A percentile compares a stretch with the other conserved stretches of the same genome.
phyloP scores from a whole-genome alignment of 2,329 filamentous ascomycete genomes.

The Hirsutella thompsonii region DNA sequence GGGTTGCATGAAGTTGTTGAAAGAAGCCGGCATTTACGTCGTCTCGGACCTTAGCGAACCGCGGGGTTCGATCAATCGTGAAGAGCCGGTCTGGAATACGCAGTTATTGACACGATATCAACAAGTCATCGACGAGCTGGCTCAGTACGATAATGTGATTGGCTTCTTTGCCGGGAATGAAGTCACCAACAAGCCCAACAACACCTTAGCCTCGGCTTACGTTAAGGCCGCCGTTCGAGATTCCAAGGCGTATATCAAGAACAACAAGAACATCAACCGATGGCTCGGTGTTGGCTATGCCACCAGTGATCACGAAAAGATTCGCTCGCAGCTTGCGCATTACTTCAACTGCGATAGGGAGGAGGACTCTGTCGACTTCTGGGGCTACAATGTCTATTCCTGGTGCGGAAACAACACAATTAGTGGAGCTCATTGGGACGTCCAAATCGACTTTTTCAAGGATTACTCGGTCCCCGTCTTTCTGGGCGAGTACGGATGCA shows the following conservation, averaged over 20 bases:
- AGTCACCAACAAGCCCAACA: slow-evolving; percentile 78
- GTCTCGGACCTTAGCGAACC: slow-evolving; percentile 84
- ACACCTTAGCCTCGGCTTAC: slow-evolving; percentile 81
- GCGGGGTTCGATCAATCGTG: slow-evolving; percentile 69
- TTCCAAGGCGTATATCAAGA: slow-evolving; percentile 85
- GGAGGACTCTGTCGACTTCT: slow-evolving; percentile 72
- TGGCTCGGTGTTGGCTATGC: slow-evolving; percentile 86
- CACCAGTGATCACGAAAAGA: slow-evolving; percentile 79
- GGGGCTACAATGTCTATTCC: slow-evolving; percentile 99
- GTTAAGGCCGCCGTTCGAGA: slow-evolving; percentile 98
- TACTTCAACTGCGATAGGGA: slow-evolving; percentile 85
- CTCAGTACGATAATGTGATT: slow-evolving; percentile 77
- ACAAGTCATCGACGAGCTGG: slow-evolving; percentile 66
- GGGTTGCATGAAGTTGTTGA: slow-evolving; percentile 72
- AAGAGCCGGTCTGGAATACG: slow-evolving; percentile 65
- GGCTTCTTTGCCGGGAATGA: slow-evolving; percentile 99
- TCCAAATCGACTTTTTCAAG: slow-evolving; percentile 73
- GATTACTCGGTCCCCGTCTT: slow-evolving; percentile 90
- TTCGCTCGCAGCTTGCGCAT: slow-evolving; percentile 68
- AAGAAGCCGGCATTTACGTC: slow-evolving; percentile 85
- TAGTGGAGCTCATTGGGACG: slow-evolving; percentile 63
- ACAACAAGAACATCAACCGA: slow-evolving; percentile 59
- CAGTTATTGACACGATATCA: slow-evolving; percentile 72
- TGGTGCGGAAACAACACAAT: slow-evolving; percentile 88
- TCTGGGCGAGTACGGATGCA: slow-evolving; percentile 99